These are phyloP conservation scores for Musa troglodytarum DNA, from an alignment of 176 grass and related monocot species.

Conservation along the genomic window DNA sequence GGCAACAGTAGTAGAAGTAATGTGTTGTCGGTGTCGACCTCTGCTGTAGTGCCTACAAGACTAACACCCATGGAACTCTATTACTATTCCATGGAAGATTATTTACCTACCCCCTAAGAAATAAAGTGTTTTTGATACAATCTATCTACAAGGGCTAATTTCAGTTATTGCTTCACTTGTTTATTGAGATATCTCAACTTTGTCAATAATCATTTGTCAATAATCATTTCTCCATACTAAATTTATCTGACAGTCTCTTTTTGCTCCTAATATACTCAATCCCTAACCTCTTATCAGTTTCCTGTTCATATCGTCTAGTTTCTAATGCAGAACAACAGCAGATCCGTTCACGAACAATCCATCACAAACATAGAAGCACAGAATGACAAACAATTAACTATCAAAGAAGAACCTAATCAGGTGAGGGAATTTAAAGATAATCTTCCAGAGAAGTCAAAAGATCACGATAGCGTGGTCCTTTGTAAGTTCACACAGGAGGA, in stretches of 20 bases:
- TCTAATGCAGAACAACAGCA: constrained; percentile 85
- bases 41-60: neutral
- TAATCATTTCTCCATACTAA: neutral
- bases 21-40: no score
- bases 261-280: constrained; percentile 9
- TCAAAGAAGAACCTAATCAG: constrained; percentile 16
- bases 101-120: neutral
- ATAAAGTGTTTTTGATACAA: neutral
- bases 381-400: constrained; percentile 23
- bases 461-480: constrained; percentile 25
- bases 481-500: constrained; percentile 36
- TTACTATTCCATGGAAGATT: neutral
- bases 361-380: constrained; percentile 44
- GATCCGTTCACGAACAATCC: constrained; percentile 52
- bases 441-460: constrained; percentile 29
- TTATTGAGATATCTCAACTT: neutral
- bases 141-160: neutral
- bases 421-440: constrained; percentile 12
- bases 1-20: no score
- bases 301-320: constrained; percentile 40
- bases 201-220: neutral
- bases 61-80: neutral
- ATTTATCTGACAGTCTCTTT: neutral
- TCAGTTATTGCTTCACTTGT: neutral
- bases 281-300: constrained; percentile 26